phyloP scores from a whole-genome alignment of 768 basidiomycete species.

The Suillus alpinus region DNA sequence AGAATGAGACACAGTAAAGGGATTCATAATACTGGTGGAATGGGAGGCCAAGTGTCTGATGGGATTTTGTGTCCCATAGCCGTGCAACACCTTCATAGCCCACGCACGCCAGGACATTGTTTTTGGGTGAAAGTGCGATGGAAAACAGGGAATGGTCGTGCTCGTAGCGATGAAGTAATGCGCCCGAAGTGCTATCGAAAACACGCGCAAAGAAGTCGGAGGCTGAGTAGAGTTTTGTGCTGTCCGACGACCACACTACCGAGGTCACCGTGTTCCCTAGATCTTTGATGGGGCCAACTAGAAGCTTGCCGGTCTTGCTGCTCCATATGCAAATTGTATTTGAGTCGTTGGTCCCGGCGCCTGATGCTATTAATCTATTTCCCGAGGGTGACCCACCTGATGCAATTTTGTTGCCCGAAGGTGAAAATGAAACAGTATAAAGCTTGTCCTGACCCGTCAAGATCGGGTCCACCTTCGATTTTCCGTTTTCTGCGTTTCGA shows the following conservation, averaged over 20 bases:
- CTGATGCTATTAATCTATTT: too few relatives aligned
- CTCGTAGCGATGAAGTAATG: neutral
- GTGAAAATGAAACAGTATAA: neutral
- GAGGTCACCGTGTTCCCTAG: neutral
- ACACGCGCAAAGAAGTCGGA: neutral
- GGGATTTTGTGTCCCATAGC: neutral
- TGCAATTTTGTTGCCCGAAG: neutral
- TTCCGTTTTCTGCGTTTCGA: neutral
- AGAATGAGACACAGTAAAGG: neutral
- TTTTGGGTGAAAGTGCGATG: neutral
- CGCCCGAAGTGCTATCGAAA: neutral
- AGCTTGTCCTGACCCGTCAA: neutral
- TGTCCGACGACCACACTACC: neutral
- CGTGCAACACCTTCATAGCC: neutral
- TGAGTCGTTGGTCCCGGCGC: neutral
- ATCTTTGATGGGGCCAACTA: neutral
- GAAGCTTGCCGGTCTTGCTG: neutral
- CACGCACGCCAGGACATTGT: neutral
- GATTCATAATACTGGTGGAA: neutral
- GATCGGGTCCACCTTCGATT: neutral
- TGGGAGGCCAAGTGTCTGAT: neutral
- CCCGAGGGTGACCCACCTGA: too few relatives aligned
- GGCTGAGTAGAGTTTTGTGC: neutral
- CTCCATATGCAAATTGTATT: neutral
- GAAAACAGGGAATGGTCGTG: neutral